Evolutionary conservation across 768 basidiomycete genomes (phyloP).

Genomic region (Polyporus arcularius): DNA sequence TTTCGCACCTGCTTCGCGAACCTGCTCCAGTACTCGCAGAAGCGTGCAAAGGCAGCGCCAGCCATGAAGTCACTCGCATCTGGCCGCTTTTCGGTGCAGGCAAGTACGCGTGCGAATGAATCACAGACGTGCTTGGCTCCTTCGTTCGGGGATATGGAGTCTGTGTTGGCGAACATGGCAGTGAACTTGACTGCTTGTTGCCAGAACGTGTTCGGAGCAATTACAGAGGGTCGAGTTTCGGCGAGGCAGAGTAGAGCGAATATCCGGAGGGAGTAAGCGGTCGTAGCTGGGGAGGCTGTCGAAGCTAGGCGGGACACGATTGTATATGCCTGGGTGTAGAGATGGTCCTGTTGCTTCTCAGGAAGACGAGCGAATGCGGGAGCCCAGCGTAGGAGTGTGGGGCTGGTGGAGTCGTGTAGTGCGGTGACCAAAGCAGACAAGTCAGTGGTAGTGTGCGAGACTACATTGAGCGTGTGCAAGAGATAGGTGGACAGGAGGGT

Average conservation of each 20-base stretch:
- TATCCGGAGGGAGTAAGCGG: slow-evolving; percentile 40
- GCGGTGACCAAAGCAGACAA: slow-evolving; percentile 31
- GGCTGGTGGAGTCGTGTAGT: slow-evolving; percentile 29
- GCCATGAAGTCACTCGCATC: slow-evolving; percentile 43
- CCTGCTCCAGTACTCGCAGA: slow-evolving; percentile 73
- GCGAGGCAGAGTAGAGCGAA: slow-evolving; percentile 50
- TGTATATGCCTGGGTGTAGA: slow-evolving; percentile 63
- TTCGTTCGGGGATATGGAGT: slow-evolving; percentile 30
- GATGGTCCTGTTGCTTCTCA: slow-evolving; percentile 54
- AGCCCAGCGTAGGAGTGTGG: slow-evolving; percentile 56
- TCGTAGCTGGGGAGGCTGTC: slow-evolving; percentile 20
- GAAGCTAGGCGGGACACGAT: slow-evolving; percentile 43
- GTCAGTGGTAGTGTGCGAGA: slow-evolving; percentile 29
- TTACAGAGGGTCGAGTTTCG: slow-evolving; percentile 46
- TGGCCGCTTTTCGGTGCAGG: slow-evolving; percentile 37
- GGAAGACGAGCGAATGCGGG: slow-evolving; percentile 45
- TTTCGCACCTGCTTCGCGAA: slow-evolving; percentile 61
- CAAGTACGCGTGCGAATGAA: slow-evolving; percentile 47
- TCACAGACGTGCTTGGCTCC: slow-evolving; percentile 41
- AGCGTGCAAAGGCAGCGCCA: slow-evolving; percentile 55
- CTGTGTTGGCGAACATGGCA: slow-evolving; percentile 35
- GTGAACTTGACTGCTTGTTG: slow-evolving; percentile 61
- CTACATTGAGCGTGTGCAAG: slow-evolving; percentile 49
- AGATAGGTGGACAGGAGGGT: slow-evolving; percentile 64
- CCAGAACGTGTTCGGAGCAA: slow-evolving; percentile 64